A percentile compares a stretch with the other conserved stretches of the same genome.
Conservation (phyloP, 2,329 filamentous ascomycete species). For the Phaeosphaeria sp. region DNA sequence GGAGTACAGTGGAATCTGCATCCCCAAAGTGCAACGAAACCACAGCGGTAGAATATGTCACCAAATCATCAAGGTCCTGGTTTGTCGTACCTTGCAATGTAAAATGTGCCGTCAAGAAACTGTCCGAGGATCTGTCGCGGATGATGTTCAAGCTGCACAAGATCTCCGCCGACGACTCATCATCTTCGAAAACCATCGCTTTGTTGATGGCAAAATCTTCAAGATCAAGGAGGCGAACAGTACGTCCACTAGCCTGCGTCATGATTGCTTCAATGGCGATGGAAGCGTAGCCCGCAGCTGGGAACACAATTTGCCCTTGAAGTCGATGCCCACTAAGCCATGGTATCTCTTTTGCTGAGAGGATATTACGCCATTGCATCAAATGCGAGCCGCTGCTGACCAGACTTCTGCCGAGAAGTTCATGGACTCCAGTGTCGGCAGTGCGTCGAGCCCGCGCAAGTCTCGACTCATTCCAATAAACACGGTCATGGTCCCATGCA, state of each 20-base stretch:
- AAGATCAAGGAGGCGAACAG: conserved; percentile 14
- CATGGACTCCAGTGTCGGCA: not conserved
- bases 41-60: not conserved
- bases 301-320: conserved; percentile 49
- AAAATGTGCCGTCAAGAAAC: not conserved
- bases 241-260: not conserved
- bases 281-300: conserved; percentile 52
- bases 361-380: conserved; percentile 42
- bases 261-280: conserved; percentile 37
- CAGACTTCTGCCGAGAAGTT: conserved; percentile 38
- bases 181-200: conserved; percentile 16
- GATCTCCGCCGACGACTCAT: not conserved
- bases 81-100: no score
- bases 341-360: conserved; percentile 44
- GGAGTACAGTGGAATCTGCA: not conserved
- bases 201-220: conserved; percentile 16
- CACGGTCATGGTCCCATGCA: no score
- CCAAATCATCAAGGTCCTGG: not conserved
- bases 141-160: conserved; percentile 2
- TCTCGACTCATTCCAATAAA: not conserved
- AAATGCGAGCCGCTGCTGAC: conserved; percentile 32
- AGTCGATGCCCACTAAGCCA: conserved; percentile 20
- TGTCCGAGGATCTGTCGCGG: not conserved
- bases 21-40: not conserved
- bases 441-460: not conserved